phyloP scores from a whole-genome alignment of 2,329 filamentous ascomycete genomes.

The Orbilia oligospora region DNA sequence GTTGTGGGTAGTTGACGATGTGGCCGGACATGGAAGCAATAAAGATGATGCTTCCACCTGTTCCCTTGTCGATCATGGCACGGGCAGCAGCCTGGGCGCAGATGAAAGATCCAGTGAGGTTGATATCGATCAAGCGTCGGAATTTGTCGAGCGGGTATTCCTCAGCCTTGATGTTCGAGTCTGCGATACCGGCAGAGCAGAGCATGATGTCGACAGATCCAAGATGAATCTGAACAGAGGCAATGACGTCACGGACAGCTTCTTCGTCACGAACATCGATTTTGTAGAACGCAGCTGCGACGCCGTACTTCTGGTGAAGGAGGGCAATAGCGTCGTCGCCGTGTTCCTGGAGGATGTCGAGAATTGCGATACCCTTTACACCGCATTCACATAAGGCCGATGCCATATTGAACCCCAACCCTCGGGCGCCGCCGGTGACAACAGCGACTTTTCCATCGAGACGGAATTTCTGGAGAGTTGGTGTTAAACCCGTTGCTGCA shows the following conservation, averaged over 20 bases:
- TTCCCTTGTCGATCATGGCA: conserved; percentile 79
- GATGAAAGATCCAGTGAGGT: conserved; percentile 83
- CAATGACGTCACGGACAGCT: conserved; percentile 79
- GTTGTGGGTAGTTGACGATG: conserved; percentile 88
- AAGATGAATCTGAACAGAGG: conserved; percentile 75
- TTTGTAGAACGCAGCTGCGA: conserved; percentile 82
- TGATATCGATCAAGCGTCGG: conserved; percentile 84
- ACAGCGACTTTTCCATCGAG: conserved; percentile 80
- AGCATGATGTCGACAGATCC: conserved; percentile 81
- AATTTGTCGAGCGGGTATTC: conserved; percentile 82
- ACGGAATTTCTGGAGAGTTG: conserved; percentile 78
- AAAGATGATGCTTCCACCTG: conserved; percentile 80
- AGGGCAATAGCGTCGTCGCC: conserved; percentile 79
- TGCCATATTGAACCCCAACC: conserved; percentile 84
- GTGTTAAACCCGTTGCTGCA: conserved; percentile 70
- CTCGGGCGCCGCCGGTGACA: conserved; percentile 81
- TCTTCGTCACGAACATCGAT: conserved; percentile 81
- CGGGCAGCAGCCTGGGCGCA: conserved; percentile 80
- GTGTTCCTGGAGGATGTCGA: conserved; percentile 82
- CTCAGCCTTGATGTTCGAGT: conserved; percentile 87
- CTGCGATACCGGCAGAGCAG: conserved; percentile 84
- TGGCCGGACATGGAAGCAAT: conserved; percentile 85
- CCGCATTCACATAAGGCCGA: conserved; percentile 82
- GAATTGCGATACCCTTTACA: conserved; percentile 79
- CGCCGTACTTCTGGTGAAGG: conserved; percentile 79